Percentiles rank a stretch among this genome's conserved stretches.
Evolutionary conservation across 441 rosid genomes (phyloP).

Genomic region (Populus hybrid): DNA sequence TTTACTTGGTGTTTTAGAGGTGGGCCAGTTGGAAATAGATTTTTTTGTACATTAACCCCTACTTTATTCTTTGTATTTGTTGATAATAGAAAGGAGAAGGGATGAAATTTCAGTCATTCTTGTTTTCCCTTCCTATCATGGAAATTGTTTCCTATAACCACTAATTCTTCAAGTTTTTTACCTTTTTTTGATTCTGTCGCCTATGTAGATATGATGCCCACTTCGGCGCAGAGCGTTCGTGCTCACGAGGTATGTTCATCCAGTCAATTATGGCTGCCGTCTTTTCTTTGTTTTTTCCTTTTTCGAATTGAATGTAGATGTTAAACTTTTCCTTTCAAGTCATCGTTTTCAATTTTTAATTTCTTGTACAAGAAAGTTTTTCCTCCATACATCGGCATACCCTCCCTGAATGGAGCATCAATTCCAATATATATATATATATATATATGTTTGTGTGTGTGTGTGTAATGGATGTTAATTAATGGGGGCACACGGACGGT

Average conservation of each 20-base stretch:
- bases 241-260: not conserved
- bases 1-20: conserved; percentile 23
- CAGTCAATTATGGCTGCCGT: too few relatives aligned
- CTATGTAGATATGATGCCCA: not conserved
- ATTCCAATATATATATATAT: too few relatives aligned
- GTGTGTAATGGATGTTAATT: too few relatives aligned
- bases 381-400: not conserved
- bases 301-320: not conserved
- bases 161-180: not conserved
- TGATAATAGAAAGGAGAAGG: conserved; percentile 32
- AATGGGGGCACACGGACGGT: not conserved
- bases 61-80: conserved; percentile 51
- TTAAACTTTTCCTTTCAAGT: not conserved
- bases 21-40: conserved; percentile 21
- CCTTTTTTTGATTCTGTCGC: not conserved
- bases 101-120: not conserved
- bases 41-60: conserved; percentile 32
- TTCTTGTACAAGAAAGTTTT: not conserved
- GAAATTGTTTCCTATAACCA: not conserved
- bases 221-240: not conserved
- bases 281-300: not conserved
- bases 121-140: not conserved
- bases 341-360: not conserved
- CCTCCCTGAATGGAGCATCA: too few relatives aligned
- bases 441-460: too few relatives aligned